Conservation (phyloP, 345 rosid genomes). For the Ceriops decandra region DNA sequence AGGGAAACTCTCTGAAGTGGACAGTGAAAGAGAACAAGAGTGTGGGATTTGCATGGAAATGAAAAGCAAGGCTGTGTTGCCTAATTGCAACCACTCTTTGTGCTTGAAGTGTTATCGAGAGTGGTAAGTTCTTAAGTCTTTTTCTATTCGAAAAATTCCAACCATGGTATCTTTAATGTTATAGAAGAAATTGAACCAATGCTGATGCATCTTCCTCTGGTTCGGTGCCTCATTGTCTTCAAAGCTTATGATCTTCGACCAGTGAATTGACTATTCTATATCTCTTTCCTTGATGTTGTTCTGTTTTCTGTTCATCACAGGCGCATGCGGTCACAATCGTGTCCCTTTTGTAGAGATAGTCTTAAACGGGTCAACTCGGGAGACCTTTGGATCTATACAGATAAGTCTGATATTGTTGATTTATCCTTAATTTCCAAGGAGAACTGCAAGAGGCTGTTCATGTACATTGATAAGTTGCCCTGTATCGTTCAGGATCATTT, state of each 20-base stretch:
- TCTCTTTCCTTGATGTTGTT: neutral
- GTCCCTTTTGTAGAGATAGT: conserved; percentile 68
- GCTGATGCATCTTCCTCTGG: too few relatives aligned
- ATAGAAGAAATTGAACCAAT: too few relatives aligned
- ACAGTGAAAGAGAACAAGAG: conserved; percentile 25
- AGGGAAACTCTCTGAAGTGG: conserved; percentile 20
- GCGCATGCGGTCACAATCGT: conserved; percentile 55
- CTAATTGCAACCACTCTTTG: conserved; percentile 24
- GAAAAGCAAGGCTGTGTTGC: conserved; percentile 22
- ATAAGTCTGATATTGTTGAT: conserved; percentile 48
- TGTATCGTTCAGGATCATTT: conserved; percentile 44
- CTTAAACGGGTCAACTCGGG: conserved; percentile 63
- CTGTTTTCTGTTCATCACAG: conserved; percentile 17
- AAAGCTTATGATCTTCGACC: neutral
- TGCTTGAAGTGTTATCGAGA: conserved; percentile 27
- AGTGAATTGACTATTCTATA: neutral
- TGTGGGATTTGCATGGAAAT: conserved; percentile 32
- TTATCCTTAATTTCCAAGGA: conserved; percentile 48
- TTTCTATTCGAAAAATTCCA: neutral
- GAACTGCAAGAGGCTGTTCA: conserved; percentile 52
- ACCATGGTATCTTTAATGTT: too few relatives aligned
- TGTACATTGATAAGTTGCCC: conserved; percentile 61
- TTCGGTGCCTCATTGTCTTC: too few relatives aligned
- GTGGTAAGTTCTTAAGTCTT: conserved; percentile 11
- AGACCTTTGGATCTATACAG: conserved; percentile 60